Base-by-base conservation (phyloP, 208 protist species). In the Leishmania major region DNA sequence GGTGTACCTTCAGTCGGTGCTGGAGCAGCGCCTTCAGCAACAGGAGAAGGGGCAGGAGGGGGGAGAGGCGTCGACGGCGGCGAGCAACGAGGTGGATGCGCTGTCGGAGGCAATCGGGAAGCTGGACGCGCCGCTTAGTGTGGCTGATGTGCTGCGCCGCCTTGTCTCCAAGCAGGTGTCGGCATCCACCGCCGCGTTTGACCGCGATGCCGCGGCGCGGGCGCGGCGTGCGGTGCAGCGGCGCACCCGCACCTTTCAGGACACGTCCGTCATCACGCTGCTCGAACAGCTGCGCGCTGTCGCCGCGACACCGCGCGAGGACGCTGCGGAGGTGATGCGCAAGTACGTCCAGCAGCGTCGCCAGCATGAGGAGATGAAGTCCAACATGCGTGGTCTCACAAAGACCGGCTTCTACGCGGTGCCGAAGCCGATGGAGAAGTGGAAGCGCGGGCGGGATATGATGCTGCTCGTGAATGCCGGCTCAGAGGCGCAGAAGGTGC, bases 371-470 rank as follows among this genome's bases (percentile, higher is more conserved):
- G 86, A 81, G 25, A 60, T 93, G 28, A 83, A 92, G 53, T 57
- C 79, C 10, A 81, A 71, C 79, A 78, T 87, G 25, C 85, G 88
- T n/a, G 90, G 90, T 11, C 70, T 95, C 66, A 90, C 88, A 71
- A 95, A 95, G 79, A 84, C 79, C n/a, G 94, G 94, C 10, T 88
- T 97, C 43, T 85, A 82, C 66, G 71, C 87, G 17, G 77, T 75
- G 66, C 76, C 83, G 28, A 86, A 75, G 69, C 81, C 84, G 60
- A 76, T 97, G 85, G 92, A 92, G 80, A 87, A 89, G 75, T 97
- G 94, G 92, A 84, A 82, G 8, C 89, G 83, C 40, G 87, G 85
- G 57, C 90, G 92, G 28, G 92, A 95, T 80, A 83, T 95, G 78
- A 90, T 95, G 88, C 85, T 92, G 59, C 77, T 97, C n/a, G 79